Percentiles rank a stretch among this genome's conserved stretches.
These are phyloP conservation scores for Phytophthora idaei DNA, from an alignment of 352 stramenopile species.

Conservation along the genomic window DNA sequence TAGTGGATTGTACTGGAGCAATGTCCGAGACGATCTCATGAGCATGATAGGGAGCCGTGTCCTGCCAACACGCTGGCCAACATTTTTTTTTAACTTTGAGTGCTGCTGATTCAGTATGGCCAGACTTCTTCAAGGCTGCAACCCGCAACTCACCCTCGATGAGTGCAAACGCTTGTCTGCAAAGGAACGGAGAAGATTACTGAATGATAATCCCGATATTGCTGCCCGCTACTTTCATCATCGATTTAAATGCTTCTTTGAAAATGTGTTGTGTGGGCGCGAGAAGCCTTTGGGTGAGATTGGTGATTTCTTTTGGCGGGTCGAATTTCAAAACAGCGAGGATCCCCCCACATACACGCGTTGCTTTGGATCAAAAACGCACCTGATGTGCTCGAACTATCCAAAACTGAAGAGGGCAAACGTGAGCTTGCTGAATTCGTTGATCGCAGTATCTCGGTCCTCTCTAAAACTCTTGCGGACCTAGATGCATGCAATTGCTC, in stretches of 20 bases:
- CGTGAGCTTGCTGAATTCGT: conserved; percentile 8
- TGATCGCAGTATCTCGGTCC: conserved; percentile 14
- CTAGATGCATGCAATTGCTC: conserved; percentile 3
- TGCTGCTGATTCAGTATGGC: conserved; percentile 37
- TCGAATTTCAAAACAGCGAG: conserved; percentile 31
- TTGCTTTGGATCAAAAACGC: conserved; percentile 33
- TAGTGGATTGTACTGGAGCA: conserved; percentile 16
- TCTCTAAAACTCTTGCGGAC: background rate
- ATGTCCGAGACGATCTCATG: conserved; percentile 22
- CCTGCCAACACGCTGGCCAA: conserved; percentile 19
- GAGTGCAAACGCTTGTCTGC: background rate
- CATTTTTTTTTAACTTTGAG: conserved; percentile 35
- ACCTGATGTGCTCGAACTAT: conserved; percentile 20
- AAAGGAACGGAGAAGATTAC: background rate
- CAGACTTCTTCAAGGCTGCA: conserved; percentile 23
- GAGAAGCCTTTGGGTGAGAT: conserved; percentile 25
- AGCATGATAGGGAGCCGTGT: conserved; percentile 21
- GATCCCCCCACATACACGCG: conserved; percentile 29
- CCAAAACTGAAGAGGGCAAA: conserved; percentile 11
- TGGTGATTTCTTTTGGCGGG: conserved; percentile 30
- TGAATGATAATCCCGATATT: conserved; percentile 32
- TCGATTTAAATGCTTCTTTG: conserved; percentile 29
- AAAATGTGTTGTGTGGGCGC: background rate
- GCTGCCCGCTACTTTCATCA: conserved; percentile 24
- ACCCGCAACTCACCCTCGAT: conserved; percentile 17